Evolutionary conservation across 352 stramenopile species (phyloP), one percentile per base, ranked within the genome.

Genomic region (Globisporangium orthogonon): DNA sequence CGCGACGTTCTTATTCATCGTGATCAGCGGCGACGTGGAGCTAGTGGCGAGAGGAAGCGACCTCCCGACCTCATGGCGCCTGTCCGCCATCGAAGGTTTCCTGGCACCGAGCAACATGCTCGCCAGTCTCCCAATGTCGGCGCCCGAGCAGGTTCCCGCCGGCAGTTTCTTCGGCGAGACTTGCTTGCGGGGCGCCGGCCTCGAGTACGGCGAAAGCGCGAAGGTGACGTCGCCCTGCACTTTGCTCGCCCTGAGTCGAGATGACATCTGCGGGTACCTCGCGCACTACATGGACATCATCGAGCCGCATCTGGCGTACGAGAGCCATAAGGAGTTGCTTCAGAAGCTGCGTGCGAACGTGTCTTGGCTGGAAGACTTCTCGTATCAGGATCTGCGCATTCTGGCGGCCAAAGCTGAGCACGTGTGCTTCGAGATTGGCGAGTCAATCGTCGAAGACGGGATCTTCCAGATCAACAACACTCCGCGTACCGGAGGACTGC

Each of bases 261-360:
- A 83, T 11, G 76, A 88, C 56, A 43, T 90, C 7, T 77, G 66
- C 46, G 73, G 74, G 1, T 90, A 87, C 52, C 67, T 88, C 7
- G 65, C 67, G 13, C 70, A 76, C 54, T 87, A 90, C 54, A 79
- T 90, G 67, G 76, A 89, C 54, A 74, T 87, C 31, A 71, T 90
- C 49, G 67, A 60, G 3, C 69, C 78, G 23, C 78, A 90, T 35
- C 49, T 90, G n/a, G 60, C 53, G 9, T 76, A 85, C 48, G 76
- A 86, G 56, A 67, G 53, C 14, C 64, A 73, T 53, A 82, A 75
- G 18, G 74, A 88, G 53, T 43, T 84, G 9, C 67, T 90, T 11
- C 59, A 73, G 23, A 67, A 54, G 31, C 68, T 83, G 31, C 76
- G 76, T 0, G 35, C 64, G 15, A 56, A 69, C 50, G 65, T 88